Conservation (phyloP, 306 rosid species). For the Prunus davidiana region DNA sequence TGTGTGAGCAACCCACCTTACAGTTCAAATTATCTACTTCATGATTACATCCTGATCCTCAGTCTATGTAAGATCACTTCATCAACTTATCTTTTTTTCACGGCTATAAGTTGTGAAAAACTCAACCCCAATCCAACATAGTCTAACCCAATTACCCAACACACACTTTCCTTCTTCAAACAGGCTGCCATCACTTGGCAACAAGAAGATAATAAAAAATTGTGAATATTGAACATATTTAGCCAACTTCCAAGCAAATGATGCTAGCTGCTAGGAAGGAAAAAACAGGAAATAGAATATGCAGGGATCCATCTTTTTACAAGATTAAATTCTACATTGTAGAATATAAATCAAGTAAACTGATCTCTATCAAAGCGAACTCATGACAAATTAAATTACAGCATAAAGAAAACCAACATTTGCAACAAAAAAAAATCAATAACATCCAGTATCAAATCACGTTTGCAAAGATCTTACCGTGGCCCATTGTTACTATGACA, state of each 20-base stretch:
- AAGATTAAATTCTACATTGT: background rate
- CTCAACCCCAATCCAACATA: no score
- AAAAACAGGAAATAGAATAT: background rate
- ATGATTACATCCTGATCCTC: no score
- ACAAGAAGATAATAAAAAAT: no score
- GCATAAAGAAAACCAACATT: background rate
- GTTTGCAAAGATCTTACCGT: constrained; percentile 47
- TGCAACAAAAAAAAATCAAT: background rate
- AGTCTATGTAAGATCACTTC: no score
- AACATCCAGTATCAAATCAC: background rate
- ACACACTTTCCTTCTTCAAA: no score
- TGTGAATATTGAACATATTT: background rate
- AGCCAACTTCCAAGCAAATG: constrained; percentile 20
- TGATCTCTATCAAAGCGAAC: background rate
- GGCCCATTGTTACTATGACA: constrained; percentile 82
- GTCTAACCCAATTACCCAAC: no score
- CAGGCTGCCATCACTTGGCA: no score
- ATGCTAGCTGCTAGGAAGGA: background rate
- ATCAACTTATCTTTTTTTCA: no score
- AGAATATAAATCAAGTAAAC: background rate
- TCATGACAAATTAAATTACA: background rate
- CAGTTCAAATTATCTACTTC: no score
- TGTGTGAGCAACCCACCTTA: no score
- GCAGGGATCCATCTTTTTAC: background rate
- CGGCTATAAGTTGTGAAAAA: no score